Evolutionary conservation across 768 basidiomycete genomes (phyloP), one percentile per base, ranked within the genome.

Genomic region (Trametes punicea): DNA sequence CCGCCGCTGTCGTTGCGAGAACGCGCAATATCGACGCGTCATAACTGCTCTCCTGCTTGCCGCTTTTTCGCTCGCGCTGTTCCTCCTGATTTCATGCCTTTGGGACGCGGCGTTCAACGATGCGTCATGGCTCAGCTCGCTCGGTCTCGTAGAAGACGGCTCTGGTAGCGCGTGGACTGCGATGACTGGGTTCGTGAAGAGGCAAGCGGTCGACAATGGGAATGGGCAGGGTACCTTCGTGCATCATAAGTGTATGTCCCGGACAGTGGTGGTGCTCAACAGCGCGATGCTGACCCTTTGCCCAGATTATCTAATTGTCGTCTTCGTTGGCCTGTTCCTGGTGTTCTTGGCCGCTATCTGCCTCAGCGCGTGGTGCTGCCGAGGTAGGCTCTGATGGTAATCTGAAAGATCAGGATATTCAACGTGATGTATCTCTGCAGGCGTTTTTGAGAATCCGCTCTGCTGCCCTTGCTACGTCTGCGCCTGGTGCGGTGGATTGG

Each of bases 381-480:
- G 69, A 73, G 81, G 84, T 76, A 60, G 38, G 68, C 86, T 85
- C 20, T 39, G 34, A n/a, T 10, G n/a, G 21, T 6, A 10, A 23
- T 18, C 4, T 20, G 1, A 16, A 5, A 6, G 10, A 4, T 40
- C 10, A 8, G 4, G 7, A 5, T 18, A 10, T n/a, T 11, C 20
- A 25, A 2, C 5, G 6, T 44, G 2, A 27, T 21, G 6, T 16
- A 29, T 47, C 10, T 25, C 5, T 26, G 2, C 7, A 61, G 60
- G 56, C 16, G 51, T 49, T 0, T 62, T 62, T 62, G 63, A 81
- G 57, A 87, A 87, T 55, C 85, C 85, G 2, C 70, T 78, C 0
- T 87, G 84, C 61, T 85, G 83, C 61, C 85, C 85, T 0, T 87
- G 85, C 63, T 88, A 88, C 66, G 73, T 86, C 7, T 87, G 85